phyloP scores from a whole-genome alignment of 495 filamentous ascomycete genomes.

The Daldinia loculata region DNA sequence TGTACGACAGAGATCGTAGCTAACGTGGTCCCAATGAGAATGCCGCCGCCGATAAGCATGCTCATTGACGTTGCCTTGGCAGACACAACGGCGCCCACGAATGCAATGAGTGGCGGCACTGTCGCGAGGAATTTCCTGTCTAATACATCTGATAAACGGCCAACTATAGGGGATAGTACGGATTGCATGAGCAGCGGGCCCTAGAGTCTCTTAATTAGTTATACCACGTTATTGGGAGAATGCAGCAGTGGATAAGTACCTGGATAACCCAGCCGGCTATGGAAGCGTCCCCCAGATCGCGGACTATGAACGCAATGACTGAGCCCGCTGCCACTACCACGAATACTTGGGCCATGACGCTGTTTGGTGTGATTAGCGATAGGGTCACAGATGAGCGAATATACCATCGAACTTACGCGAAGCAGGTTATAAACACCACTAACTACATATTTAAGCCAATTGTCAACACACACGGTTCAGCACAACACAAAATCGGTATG shows the following conservation, averaged over 20 bases:
- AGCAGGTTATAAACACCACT: conserved; percentile 52
- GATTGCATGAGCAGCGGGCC: conserved; percentile 64
- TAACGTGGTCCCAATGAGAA: conserved; percentile 62
- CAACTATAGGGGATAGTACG: conserved; percentile 62
- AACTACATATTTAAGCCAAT: conserved; percentile 27
- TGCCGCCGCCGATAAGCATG: conserved; percentile 64
- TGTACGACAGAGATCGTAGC: conserved; percentile 63
- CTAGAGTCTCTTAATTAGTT: conserved; percentile 33
- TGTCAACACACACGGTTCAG: conserved; percentile 14
- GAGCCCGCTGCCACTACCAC: conserved; percentile 65
- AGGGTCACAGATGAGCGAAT: not conserved
- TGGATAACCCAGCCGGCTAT: conserved; percentile 66
- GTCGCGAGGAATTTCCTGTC: conserved; percentile 62
- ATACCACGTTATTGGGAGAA: not conserved
- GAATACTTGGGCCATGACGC: conserved; percentile 59
- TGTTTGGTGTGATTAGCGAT: conserved; percentile 18
- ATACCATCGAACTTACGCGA: conserved; percentile 43
- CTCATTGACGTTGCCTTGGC: conserved; percentile 63
- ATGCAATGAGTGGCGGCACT: conserved; percentile 60
- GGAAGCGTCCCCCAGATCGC: conserved; percentile 59
- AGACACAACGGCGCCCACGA: conserved; percentile 60
- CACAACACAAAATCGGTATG: not conserved
- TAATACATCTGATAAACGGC: conserved; percentile 63
- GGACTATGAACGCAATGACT: conserved; percentile 63
- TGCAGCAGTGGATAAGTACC: conserved; percentile 27